Evolutionary conservation across 2,329 filamentous ascomycete species (phyloP), one percentile per base, ranked within the genome.

Genomic region (Massarina eburnea): DNA sequence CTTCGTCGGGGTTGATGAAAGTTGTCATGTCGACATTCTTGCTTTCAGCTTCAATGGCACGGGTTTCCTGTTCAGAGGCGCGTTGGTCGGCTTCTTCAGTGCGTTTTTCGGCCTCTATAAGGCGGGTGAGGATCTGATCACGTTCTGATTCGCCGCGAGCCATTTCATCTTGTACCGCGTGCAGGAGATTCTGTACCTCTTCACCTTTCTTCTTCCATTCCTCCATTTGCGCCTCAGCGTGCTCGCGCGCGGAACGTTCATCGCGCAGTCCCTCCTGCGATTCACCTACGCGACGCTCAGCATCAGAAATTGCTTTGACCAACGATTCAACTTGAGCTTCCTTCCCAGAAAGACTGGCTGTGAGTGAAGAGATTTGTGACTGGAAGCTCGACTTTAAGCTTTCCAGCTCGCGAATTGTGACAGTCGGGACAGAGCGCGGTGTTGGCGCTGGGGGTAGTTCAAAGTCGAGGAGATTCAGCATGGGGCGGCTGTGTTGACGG

Each of bases 401-500:
- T 67, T 99, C 94, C 2, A 97, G 78, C 72, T 99, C 94, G 26
- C 94, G 84, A 1, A 94, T 89, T 2, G 91, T 96, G 57, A 97
- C 87, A 8, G 86, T 89, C 0, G 94, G 94, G 29, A 97, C 82
- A 44, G 90, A 96, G 51, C 92, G 85, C 12, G 94, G 94, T 0
- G 94, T 97, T 2, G 92, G 91, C 57, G 91, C 84, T 0, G 92
- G 90, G n/a, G 91, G 91, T 8, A 97, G 87, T 61, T 97, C 94
- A 65, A 95, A 94, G 70, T 95, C 90, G 37, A 95, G 81, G 3
- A 69, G 51, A 33, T 69, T 67, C 38, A 69, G 38, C 35, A 68
- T 51, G 7, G 67, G 62, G 6, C 65, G 62, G 32, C n/a, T n/a
- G 58, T 64, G 21, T 65, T 63, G 30, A 53, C 54, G 36, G 65